Evolutionary conservation across 2,329 filamentous ascomycete genomes (phyloP), one percentile per base, ranked within the genome.

Genomic region (Myriosclerotinia scirpicola): DNA sequence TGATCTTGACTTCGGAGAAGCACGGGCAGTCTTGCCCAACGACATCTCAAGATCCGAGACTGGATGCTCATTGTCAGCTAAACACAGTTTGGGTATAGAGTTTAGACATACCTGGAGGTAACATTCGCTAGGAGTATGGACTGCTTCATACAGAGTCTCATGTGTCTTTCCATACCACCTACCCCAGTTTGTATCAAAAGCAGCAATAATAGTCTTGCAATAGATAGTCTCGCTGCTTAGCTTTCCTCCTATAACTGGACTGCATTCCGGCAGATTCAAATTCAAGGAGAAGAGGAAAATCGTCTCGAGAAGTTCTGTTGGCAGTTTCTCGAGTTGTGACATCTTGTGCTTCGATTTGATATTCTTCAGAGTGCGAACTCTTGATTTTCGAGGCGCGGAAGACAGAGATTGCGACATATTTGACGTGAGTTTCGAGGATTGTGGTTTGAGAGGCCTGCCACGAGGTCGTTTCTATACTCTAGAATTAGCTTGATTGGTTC

Each of bases 211-310:
- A 1, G 70, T 72, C 34, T 70, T 55, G 34, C 60, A 68, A 54
- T 75, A 77, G 22, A 75, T 62, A 34, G 56, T 63, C 14, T 69
- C 55, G 62, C 72, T 73, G 65, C 72, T 74, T n/a, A 77, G 48
- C 38, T 75, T 76, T 36, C 67, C 71, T 30, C 69, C 71, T 61
- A 77, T 71, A 8, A 73, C 64, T 20, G 73, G 75, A 64, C 75
- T 76, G 20, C 73, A 67, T 56, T 67, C 68, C 22, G 75, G 73
- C 40, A 77, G 67, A 50, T 69, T 68, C 22, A 74, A 50, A 60
- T 76, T 76, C 67, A 75, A 54, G 46, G 70, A 70, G 54, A 69
- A 69, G 17, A 76, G 66, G 58, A 74, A 76, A 38, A 77, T 71
- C 11, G 61, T 69, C 61, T 75, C 71, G 2, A 77, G 64, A 8